Conservation (phyloP, 176 grass and related monocot genomes). For the barley (Hordeum vulgare) region DNA sequence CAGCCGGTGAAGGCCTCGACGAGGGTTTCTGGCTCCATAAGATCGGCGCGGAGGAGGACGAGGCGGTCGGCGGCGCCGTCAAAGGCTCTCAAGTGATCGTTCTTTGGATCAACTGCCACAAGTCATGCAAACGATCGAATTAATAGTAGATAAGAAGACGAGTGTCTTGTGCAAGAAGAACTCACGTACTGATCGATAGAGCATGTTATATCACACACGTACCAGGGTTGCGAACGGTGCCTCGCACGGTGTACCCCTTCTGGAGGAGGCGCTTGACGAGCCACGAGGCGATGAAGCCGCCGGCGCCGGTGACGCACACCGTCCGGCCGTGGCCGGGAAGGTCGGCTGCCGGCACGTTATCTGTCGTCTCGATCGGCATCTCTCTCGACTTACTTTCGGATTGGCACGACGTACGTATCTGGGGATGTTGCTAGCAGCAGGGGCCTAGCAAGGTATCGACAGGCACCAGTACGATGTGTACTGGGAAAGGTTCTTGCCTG, state of each 20-base stretch:
- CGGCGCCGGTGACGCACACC: slow-evolving; percentile 89
- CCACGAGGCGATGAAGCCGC: slow-evolving; percentile 94
- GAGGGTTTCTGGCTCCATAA: slow-evolving; percentile 39
- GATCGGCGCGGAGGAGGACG: slow-evolving; percentile 36
- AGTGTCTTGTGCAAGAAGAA: neutral
- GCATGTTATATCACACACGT: neutral
- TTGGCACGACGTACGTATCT: too few relatives aligned
- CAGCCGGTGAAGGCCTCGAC: slow-evolving; percentile 36
- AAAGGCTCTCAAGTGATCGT: slow-evolving; percentile 32
- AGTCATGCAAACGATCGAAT: neutral
- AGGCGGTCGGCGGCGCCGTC: slow-evolving; percentile 38
- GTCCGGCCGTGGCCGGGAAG: slow-evolving; percentile 35
- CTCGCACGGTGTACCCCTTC: slow-evolving; percentile 67
- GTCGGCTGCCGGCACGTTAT: neutral
- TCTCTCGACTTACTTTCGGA: neutral
- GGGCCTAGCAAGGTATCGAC: neutral
- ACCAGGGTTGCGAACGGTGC: slow-evolving; percentile 79
- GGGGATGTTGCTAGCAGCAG: neutral
- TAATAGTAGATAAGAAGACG: neutral
- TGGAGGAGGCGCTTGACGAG: slow-evolving; percentile 81
- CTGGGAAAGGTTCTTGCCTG: neutral
- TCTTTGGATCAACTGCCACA: slow-evolving; percentile 46
- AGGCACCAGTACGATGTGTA: neutral
- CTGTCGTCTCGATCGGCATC: slow-evolving; percentile 15
- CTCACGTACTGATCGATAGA: neutral